A percentile compares a stretch with the other conserved stretches of the same genome.
phyloP scores from a whole-genome alignment of 129 eudicot genomes.

The Erigeron canadensis region DNA sequence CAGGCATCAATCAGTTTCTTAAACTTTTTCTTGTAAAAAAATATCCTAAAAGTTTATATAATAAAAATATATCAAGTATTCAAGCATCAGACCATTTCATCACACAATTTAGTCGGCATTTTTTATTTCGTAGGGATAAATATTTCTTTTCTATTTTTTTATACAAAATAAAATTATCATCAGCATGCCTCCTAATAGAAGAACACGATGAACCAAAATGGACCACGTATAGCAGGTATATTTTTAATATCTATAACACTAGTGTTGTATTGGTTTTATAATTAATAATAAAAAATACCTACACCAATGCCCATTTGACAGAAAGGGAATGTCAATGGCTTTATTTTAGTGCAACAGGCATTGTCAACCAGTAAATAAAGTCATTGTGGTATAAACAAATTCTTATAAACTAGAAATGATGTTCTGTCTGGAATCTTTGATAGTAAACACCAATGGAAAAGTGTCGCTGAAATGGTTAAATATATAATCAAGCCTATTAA shows the following conservation, averaged over 20 bases:
- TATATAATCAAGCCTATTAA: constrained; percentile 2
- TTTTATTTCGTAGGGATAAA: constrained; percentile 7
- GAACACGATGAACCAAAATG: constrained; percentile 8
- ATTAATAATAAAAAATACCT: background rate
- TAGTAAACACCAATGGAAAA: constrained; percentile 26
- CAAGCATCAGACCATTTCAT: constrained; percentile 17
- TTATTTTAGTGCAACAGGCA: constrained; percentile 29
- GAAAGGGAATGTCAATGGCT: constrained; percentile 38
- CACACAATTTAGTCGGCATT: constrained; percentile 24
- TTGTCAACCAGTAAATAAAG: constrained; percentile 30
- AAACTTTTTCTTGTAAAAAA: too few relatives aligned
- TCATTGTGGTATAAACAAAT: constrained; percentile 15
- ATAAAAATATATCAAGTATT: background rate
- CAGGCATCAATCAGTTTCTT: background rate
- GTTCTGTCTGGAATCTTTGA: constrained; percentile 20
- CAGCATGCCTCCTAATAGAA: constrained; percentile 32
- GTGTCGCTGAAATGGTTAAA: constrained; percentile 25
- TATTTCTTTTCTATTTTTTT: background rate
- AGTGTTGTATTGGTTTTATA: too few relatives aligned
- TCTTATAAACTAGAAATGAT: constrained; percentile 11
- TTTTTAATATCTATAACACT: background rate
- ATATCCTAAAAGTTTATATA: too few relatives aligned
- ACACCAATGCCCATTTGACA: constrained; percentile 4
- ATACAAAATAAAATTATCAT: constrained; percentile 16
- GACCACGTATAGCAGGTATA: constrained; percentile 22